Base-by-base conservation (phyloP, 306 rosid genomes). In the Cucurbita maxima region DNA sequence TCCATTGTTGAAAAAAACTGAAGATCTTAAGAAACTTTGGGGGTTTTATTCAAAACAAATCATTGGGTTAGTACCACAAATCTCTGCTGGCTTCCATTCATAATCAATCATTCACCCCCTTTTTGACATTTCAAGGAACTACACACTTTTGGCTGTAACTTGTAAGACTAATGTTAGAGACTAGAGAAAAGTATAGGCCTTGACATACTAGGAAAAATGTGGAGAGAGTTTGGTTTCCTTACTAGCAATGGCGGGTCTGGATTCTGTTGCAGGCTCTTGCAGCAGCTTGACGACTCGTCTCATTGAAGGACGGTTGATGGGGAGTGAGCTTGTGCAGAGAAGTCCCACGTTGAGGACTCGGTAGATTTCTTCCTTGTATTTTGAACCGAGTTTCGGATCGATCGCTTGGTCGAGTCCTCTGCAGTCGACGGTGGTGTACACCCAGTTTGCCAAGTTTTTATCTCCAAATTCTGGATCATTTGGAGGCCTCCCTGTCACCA, bases 231-330 rank as follows among this genome's bases (percentile, higher is more conserved):
- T 83, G 52, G 88, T 87, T 48, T 74, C 81, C 72, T 67, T 79
- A 19, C 53, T 74, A 37, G 20, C 64, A 43, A 78, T 77, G 72
- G 53, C 77, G 70, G 86, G 58, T 69, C 79, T 85, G 73, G 72
- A 57, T 69, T 71, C 82, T 47, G 76, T 10, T 19, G 79, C 68
- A 37, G 78, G 83, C 79, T 88, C 94, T 22, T 85, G 86, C 59
- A 90, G 76, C 86, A 86, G 74, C 75, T 82, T 90, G 71, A 88
- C 96, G 73, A 90, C 92, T 13, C 73, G 84, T 34, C 94, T 81
- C 94, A 90, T 90, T 10, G 96, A 83, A 20, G 96, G 96, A 3
- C 96, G 87, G 16, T 74, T 82, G 66, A 88, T 81, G 56, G 96
- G 94, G 38, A 85, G 86, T 22, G 81, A 36, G 71, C 72, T 82